Conservation (phyloP, 2,329 filamentous ascomycete species). For the Neofusicoccum cordaticola region DNA sequence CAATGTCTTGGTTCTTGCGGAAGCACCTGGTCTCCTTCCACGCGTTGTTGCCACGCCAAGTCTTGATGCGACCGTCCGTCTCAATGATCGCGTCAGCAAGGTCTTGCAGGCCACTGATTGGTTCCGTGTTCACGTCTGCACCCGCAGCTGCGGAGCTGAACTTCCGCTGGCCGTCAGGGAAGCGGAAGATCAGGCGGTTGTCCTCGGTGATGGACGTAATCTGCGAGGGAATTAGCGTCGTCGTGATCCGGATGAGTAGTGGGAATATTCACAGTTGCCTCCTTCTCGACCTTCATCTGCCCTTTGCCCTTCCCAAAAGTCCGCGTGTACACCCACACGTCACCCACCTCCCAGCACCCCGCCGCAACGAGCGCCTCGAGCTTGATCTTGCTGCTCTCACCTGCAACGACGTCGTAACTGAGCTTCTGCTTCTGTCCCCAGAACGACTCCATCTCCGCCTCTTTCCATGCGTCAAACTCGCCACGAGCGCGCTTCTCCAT, state of each 20-base stretch:
- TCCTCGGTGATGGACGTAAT: slow-evolving; percentile 11
- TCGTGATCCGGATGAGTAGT: no score
- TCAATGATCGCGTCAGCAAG: slow-evolving; percentile 17
- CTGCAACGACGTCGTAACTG: slow-evolving; percentile 31
- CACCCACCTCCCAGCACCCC: slow-evolving; percentile 17
- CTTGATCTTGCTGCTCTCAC: slow-evolving; percentile 42
- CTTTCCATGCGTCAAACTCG: slow-evolving; percentile 57
- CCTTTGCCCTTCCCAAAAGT: slow-evolving; percentile 2
- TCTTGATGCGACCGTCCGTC: slow-evolving; percentile 14
- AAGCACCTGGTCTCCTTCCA: slow-evolving; percentile 20
- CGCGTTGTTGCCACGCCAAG: slow-evolving; percentile 15
- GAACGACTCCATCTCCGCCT: slow-evolving; percentile 53
- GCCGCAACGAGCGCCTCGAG: slow-evolving; percentile 15
- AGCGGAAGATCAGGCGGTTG: background rate
- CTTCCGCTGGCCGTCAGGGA: background rate
- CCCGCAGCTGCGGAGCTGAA: slow-evolving; percentile 2
- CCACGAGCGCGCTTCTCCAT: slow-evolving; percentile 52
- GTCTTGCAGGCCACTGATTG: background rate
- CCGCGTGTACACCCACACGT: slow-evolving; percentile 18
- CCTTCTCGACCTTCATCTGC: slow-evolving; percentile 18
- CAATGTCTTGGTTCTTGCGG: slow-evolving; percentile 21
- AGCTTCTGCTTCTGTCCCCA: slow-evolving; percentile 56
- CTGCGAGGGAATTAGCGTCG: background rate
- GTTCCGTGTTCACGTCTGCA: background rate
- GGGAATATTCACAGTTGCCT: slow-evolving; percentile 4